Conservation (phyloP, 768 basidiomycete genomes). For the Phylloporus scabripes region DNA sequence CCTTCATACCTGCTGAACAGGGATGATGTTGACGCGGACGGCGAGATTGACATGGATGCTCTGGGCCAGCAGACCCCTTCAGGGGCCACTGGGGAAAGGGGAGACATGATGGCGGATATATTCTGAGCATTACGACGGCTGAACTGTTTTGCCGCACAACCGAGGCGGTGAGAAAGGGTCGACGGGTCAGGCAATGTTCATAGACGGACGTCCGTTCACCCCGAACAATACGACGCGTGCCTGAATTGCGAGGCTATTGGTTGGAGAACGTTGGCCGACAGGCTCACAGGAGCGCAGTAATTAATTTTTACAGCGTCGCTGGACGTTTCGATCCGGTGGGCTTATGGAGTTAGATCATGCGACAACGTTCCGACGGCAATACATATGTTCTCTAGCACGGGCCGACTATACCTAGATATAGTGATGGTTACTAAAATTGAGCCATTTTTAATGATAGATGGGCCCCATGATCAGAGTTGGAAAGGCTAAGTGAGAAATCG, state of each 20-base stretch:
- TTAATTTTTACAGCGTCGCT: neutral
- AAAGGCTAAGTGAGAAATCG: neutral
- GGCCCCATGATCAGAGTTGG: too few species aligned
- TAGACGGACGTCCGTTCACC: neutral
- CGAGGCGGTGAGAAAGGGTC: neutral
- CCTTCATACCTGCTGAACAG: constrained; percentile 48
- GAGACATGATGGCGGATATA: constrained; percentile 31
- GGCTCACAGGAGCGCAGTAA: neutral
- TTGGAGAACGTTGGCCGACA: neutral
- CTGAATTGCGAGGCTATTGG: neutral
- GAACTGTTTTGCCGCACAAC: neutral
- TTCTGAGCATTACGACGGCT: constrained; percentile 17
- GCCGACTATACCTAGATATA: neutral
- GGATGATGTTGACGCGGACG: constrained; percentile 55
- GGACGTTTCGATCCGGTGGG: neutral
- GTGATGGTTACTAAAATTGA: neutral
- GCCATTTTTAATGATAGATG: neutral
- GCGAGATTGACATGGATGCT: constrained; percentile 47
- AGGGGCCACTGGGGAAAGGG: constrained; percentile 41
- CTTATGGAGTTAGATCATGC: neutral
- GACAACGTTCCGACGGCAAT: neutral
- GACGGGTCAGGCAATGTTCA: neutral
- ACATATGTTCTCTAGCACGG: neutral
- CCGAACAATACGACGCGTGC: neutral
- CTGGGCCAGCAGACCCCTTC: constrained; percentile 53